Evolutionary conservation across 2,329 filamentous ascomycete genomes (phyloP).

Genomic region (Phyllosticta ampelicida): DNA sequence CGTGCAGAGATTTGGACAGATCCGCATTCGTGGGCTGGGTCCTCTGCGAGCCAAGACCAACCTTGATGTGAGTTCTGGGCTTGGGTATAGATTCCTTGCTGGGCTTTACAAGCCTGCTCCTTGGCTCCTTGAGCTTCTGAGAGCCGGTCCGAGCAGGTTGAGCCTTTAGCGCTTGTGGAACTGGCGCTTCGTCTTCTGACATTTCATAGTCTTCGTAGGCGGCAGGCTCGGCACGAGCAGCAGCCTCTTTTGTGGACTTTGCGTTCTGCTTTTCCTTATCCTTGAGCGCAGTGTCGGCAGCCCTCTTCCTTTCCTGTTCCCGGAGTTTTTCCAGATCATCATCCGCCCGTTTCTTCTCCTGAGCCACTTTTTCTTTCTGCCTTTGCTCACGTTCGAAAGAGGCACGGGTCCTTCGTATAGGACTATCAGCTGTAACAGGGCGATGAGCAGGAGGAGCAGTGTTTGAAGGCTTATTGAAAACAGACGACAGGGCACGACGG

Average conservation of each 20-base stretch:
- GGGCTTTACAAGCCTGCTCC: slow-evolving; percentile 47
- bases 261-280: slow-evolving; percentile 29
- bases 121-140: slow-evolving; percentile 34
- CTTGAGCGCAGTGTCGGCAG: slow-evolving; percentile 20
- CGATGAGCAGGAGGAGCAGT: slow-evolving; percentile 4
- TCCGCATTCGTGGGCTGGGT: slow-evolving; percentile 29
- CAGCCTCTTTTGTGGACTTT: slow-evolving; percentile 40
- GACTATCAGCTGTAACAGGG: slow-evolving; percentile 15
- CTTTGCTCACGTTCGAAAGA: slow-evolving; percentile 54
- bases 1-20: slow-evolving; percentile 7
- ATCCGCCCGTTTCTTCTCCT: slow-evolving; percentile 52
- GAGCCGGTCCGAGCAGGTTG: slow-evolving; percentile 38
- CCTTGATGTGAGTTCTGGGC: slow-evolving; percentile 32
- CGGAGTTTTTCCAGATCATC: slow-evolving; percentile 53
- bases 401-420: slow-evolving; percentile 42
- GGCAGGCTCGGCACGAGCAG: slow-evolving; percentile 14
- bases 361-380: slow-evolving; percentile 44
- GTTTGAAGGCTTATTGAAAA: slow-evolving; percentile 7
- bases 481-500: slow-evolving; percentile 5
- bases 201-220: slow-evolving; percentile 24
- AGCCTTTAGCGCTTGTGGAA: slow-evolving; percentile 46
- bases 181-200: slow-evolving; percentile 43
- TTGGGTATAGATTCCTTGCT: slow-evolving; percentile 49
- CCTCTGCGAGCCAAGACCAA: slow-evolving; percentile 25
- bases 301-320: slow-evolving; percentile 54